Percentiles rank a stretch among this genome's conserved stretches.
Evolutionary conservation across 176 grass and related monocot species (phyloP).

Genomic region (Oryza glaberrima): DNA sequence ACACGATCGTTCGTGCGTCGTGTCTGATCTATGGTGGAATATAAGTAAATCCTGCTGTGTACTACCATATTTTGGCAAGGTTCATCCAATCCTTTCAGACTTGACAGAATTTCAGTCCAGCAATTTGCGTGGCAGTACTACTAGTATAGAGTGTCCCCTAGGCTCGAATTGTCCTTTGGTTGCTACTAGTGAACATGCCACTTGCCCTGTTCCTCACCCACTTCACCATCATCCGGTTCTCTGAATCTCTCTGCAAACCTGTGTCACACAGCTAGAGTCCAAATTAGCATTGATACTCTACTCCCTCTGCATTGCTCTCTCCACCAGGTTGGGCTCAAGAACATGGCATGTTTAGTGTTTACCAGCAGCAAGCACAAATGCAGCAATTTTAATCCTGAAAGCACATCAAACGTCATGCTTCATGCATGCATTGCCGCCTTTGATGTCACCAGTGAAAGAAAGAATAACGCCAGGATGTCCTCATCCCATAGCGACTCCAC

Average conservation of each 20-base stretch:
- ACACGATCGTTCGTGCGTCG: neutral
- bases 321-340: slow-evolving; percentile 4
- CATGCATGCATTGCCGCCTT: neutral
- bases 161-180: neutral
- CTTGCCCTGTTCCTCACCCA: slow-evolving; percentile 16
- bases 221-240: neutral
- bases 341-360: neutral
- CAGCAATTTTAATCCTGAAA: neutral
- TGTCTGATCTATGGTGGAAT: slow-evolving; percentile 1
- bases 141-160: neutral
- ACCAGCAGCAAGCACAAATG: neutral
- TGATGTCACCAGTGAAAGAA: slow-evolving; percentile 14
- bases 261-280: neutral
- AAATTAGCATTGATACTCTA: neutral
- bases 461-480: neutral
- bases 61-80: neutral
- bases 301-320: neutral
- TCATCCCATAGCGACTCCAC: neutral
- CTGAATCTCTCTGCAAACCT: slow-evolving; percentile 24
- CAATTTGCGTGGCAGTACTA: neutral
- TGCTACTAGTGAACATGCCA: slow-evolving; percentile 7
- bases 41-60: neutral
- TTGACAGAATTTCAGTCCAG: neutral
- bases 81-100: neutral
- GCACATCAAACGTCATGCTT: neutral